A percentile compares a stretch with the other conserved stretches of the same genome.
Conservation (phyloP, 2,329 filamentous ascomycete genomes). For the Fusarium staphyleae region DNA sequence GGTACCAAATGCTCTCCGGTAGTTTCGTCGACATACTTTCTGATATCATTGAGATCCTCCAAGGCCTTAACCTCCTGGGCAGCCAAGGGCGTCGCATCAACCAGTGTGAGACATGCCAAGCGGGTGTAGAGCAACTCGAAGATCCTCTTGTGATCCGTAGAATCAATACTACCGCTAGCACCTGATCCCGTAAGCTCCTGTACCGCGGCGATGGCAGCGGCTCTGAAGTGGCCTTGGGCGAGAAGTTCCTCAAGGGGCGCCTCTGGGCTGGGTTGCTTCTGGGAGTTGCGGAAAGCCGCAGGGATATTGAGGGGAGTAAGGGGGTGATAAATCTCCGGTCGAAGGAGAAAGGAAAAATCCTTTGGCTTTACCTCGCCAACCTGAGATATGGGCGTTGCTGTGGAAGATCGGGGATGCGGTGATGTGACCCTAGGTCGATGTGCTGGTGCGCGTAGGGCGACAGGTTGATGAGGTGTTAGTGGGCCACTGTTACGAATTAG, state of each 20-base stretch:
- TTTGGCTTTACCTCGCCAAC: slow-evolving; percentile 53
- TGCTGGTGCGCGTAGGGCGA: slow-evolving; percentile 29
- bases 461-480: slow-evolving; percentile 42
- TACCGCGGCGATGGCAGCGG: slow-evolving; percentile 73
- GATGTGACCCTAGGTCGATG: slow-evolving; percentile 38
- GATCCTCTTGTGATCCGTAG: slow-evolving; percentile 69
- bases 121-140: slow-evolving; percentile 82
- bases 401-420: slow-evolving; percentile 35
- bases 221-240: slow-evolving; percentile 77
- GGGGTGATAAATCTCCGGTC: slow-evolving; percentile 83
- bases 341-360: slow-evolving; percentile 82
- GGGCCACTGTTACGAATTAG: slow-evolving; percentile 37
- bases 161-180: slow-evolving; percentile 53
- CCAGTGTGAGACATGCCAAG: slow-evolving; percentile 80
- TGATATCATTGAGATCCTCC: slow-evolving; percentile 65
- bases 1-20: slow-evolving; percentile 74
- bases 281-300: slow-evolving; percentile 71
- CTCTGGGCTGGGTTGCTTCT: slow-evolving; percentile 67
- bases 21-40: slow-evolving; percentile 62
- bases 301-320: slow-evolving; percentile 70
- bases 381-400: slow-evolving; percentile 41
- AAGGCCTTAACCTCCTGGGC: slow-evolving; percentile 71
- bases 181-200: slow-evolving; percentile 63
- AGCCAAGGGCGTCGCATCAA: slow-evolving; percentile 74
- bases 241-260: slow-evolving; percentile 74